Evolutionary conservation across 2,329 filamentous ascomycete species (phyloP).

Genomic region (Aureobasidium sp.): DNA sequence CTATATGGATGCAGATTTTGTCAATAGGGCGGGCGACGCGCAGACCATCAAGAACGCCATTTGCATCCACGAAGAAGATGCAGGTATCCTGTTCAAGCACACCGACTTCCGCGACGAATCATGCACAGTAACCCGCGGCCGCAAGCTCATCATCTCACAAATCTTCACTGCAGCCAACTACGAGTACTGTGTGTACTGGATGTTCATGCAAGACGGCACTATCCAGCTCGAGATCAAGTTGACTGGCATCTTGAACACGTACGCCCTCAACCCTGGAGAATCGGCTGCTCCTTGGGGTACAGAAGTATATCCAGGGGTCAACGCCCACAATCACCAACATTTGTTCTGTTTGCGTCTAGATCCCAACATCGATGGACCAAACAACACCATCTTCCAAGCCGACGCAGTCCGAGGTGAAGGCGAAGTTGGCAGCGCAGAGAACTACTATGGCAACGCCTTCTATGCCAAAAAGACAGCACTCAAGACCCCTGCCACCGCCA

Average conservation of each 20-base stretch:
- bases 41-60: constrained; percentile 87
- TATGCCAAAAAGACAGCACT: constrained; percentile 78
- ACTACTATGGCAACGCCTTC: constrained; percentile 86
- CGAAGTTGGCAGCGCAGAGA: constrained; percentile 72
- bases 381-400: constrained; percentile 68
- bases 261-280: constrained; percentile 70
- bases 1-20: constrained; percentile 83
- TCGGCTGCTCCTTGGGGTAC: constrained; percentile 86
- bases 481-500: constrained; percentile 59
- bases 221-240: constrained; percentile 86
- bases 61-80: constrained; percentile 91
- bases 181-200: constrained; percentile 84
- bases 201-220: constrained; percentile 86
- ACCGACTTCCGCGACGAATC: constrained; percentile 89
- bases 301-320: constrained; percentile 83
- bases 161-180: constrained; percentile 96
- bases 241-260: constrained; percentile 89
- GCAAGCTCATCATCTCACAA: constrained; percentile 81
- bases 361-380: constrained; percentile 75
- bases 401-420: constrained; percentile 66
- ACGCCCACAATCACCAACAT: constrained; percentile 85
- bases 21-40: constrained; percentile 59
- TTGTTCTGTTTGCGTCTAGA: constrained; percentile 87
- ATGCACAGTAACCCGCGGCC: constrained; percentile 74
- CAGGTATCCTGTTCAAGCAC: constrained; percentile 80